Base-by-base conservation (phyloP, 1,284 basidiomycete genomes). In the Malassezia vespertilionis region DNA sequence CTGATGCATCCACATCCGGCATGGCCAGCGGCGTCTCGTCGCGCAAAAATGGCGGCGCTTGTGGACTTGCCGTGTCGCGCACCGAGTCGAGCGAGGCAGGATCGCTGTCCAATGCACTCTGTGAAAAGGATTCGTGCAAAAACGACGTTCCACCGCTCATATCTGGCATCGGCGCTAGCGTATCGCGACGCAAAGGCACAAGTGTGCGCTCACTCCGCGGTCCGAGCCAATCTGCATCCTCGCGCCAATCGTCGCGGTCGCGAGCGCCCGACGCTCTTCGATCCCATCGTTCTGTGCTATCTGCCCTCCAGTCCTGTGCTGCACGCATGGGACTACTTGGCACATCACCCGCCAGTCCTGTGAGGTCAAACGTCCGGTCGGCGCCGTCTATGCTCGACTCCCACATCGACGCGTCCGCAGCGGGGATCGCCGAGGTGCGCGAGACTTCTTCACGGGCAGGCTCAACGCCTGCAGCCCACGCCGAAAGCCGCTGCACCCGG, bases 361-460 rank as follows among this genome's bases (percentile, higher is more conserved):
- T 58, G 32, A 57, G 47, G 40, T 54, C 51, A 28, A 59, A 58
- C 39, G 58, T 56, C 18, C 53, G 54, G 40, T 58, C 60, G n/a
- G 52, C 54, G 26, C 52, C 44, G 24, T 59, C 53, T 11, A 51
- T 35, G 12, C 36, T 44, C 22, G 48, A 51, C n/a, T 51, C 33
- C 48, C 48, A 51, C 33, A 51, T 22, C 3, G 48, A 35, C 11
- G 40, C 43, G 31, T 51, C 43, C 2, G 38, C 37, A n/a, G 28
- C 17, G 10, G 42, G 45, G 33, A 56, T 34, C 20, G 31, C 27
- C 18, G 37, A 51, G 27, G 40, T 32, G 26, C 33, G 39, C 12
- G 40, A 20, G 9, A 15, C 20, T 21, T 37, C 20, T 20, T 41
- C 42, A 32, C 18, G 24, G 23, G 35, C 20, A 6, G 27, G 18